These are phyloP conservation scores for Nothophytophthora sp. DNA, from an alignment of 352 stramenopile species.

Conservation along the genomic window DNA sequence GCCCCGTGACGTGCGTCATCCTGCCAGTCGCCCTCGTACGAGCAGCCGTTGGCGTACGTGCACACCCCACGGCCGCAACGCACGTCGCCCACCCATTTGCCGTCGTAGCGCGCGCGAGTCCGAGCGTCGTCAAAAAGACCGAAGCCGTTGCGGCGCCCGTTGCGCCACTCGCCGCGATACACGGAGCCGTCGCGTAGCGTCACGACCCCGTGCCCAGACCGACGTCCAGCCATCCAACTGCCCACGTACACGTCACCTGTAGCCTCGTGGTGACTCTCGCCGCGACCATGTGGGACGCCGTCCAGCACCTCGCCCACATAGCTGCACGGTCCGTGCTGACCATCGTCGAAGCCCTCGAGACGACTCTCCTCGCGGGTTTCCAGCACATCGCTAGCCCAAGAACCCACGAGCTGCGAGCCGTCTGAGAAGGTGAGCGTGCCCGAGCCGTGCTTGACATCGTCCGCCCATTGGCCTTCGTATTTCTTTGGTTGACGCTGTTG, in stretches of 20 bases:
- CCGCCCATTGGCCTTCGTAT: conserved; percentile 81
- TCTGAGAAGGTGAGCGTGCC: conserved; percentile 69
- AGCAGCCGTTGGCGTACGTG: conserved; percentile 59
- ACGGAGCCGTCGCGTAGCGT: conserved; percentile 77
- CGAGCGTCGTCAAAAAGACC: conserved; percentile 59
- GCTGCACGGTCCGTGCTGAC: conserved; percentile 38
- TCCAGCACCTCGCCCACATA: conserved; percentile 45
- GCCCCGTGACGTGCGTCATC: conserved; percentile 80
- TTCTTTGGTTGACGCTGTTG: conserved; percentile 20
- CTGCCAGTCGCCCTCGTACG: conserved; percentile 85
- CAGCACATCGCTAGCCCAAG: conserved; percentile 33
- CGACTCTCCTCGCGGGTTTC: conserved; percentile 10
- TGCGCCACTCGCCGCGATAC: conserved; percentile 85
- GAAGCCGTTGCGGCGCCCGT: conserved; percentile 84
- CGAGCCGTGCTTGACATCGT: conserved; percentile 53
- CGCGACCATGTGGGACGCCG: conserved; percentile 56
- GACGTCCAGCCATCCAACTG: conserved; percentile 43
- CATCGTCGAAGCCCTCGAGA: conserved; percentile 57
- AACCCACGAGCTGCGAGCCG: conserved; percentile 39
- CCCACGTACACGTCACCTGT: conserved; percentile 57
- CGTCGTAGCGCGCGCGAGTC: conserved; percentile 68
- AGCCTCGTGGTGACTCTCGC: conserved; percentile 38
- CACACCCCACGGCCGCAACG: conserved; percentile 64
- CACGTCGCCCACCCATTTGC: conserved; percentile 84
- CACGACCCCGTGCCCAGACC: conserved; percentile 48